Percentiles rank a stretch among this genome's conserved stretches.
Conservation (phyloP, 148 eudicot genomes). For the Camellia lanceoleosa region DNA sequence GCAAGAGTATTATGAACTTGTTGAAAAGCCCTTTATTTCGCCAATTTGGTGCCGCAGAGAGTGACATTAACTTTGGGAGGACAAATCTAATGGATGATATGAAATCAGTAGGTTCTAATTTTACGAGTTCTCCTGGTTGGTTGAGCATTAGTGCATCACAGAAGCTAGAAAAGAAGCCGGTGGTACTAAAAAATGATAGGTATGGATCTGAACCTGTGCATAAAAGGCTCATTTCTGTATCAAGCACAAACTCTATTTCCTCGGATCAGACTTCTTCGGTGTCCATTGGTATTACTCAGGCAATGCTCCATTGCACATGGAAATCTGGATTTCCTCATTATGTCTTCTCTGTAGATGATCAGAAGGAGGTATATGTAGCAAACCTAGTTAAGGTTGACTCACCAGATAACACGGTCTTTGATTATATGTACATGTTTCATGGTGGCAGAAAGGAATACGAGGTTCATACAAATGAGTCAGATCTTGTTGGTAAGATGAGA, state of each 20-base stretch:
- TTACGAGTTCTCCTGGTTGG: conserved; percentile 30
- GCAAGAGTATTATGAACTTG: conserved; percentile 65
- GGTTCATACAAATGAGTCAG: conserved; percentile 25
- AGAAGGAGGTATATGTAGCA: conserved; percentile 58
- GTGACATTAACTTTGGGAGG: conserved; percentile 27
- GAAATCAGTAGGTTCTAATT: conserved; percentile 20
- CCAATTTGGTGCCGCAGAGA: conserved; percentile 35
- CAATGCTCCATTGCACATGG: conserved; percentile 74
- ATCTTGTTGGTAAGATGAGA: conserved; percentile 70
- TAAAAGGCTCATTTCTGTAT: conserved; percentile 36
- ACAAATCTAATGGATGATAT: conserved; percentile 24
- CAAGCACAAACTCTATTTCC: conserved; percentile 35
- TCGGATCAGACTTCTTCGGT: conserved; percentile 43
- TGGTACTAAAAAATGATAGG: conserved; percentile 19
- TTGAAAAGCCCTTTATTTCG: conserved; percentile 63
- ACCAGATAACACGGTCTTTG: conserved; percentile 34
- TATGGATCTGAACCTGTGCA: conserved; percentile 33
- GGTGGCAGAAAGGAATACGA: conserved; percentile 32
- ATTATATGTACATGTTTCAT: conserved; percentile 58
- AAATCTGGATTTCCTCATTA: conserved; percentile 58
- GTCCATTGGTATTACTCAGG: conserved; percentile 34
- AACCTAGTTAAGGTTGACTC: conserved; percentile 36
- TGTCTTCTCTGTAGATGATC: conserved; percentile 71
- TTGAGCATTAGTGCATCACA: conserved; percentile 25
- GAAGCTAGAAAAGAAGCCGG: conserved; percentile 29